Conservation (phyloP, 192 early-diverging fungal species). For the Entomortierella parvispora region DNA sequence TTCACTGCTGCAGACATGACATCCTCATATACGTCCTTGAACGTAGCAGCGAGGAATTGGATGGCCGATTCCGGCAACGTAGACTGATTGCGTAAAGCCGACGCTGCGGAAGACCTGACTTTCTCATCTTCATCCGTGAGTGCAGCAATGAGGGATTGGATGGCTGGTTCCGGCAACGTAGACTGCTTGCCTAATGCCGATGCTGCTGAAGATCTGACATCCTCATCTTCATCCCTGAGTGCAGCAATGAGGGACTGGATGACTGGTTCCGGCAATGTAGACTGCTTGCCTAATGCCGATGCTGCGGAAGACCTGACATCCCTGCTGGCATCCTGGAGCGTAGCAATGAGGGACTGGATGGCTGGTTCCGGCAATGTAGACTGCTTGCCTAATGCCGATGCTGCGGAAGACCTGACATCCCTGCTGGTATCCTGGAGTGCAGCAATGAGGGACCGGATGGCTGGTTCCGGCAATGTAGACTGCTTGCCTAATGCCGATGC, state of each 20-base stretch:
- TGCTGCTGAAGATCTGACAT: neutral
- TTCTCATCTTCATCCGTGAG: neutral
- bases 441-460: too few species aligned
- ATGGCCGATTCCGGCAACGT: conserved; percentile 5
- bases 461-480: too few species aligned
- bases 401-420: too few species aligned
- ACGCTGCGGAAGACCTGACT: neutral
- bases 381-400: too few species aligned
- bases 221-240: neutral
- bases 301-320: neutral
- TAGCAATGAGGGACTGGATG: too few species aligned
- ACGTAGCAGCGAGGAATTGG: too few species aligned
- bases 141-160: neutral
- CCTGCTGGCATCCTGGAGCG: neutral
- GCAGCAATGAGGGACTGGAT: neutral
- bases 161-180: neutral
- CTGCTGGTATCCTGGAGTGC: too few species aligned
- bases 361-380: too few species aligned
- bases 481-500: too few species aligned
- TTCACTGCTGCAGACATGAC: too few species aligned
- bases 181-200: neutral
- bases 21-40: too few species aligned
- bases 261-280: neutral
- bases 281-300: neutral
- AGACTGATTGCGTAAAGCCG: neutral